Evolutionary conservation across 1,284 basidiomycete genomes (phyloP).

Genomic region (Ceratobasidium sp.): DNA sequence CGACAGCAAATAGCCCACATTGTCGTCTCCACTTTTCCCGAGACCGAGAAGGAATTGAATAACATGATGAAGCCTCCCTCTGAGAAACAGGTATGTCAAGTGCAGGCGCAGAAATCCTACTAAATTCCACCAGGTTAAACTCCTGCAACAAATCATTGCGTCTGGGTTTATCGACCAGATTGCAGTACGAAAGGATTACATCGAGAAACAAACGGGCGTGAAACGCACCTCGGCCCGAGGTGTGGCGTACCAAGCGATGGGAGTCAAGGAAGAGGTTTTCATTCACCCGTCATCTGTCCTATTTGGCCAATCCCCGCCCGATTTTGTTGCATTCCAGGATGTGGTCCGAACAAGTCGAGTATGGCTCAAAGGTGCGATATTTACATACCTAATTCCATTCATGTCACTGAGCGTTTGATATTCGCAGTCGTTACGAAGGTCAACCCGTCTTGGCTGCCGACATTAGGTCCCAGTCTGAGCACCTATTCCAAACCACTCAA

Average conservation of each 20-base stretch:
- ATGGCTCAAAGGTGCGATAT: slow-evolving; percentile 77
- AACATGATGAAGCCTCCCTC: slow-evolving; percentile 73
- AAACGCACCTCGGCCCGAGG: slow-evolving; percentile 79
- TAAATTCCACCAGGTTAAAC: slow-evolving; percentile 70
- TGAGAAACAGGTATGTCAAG: slow-evolving; percentile 68
- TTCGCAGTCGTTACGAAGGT: slow-evolving; percentile 76
- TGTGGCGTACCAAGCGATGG: slow-evolving; percentile 85
- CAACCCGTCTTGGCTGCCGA: slow-evolving; percentile 88
- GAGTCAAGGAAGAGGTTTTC: slow-evolving; percentile 85
- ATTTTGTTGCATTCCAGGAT: slow-evolving; percentile 88
- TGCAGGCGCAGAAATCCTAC: slow-evolving; percentile 29
- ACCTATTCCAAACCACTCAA: slow-evolving; percentile 87
- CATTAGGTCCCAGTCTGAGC: slow-evolving; percentile 81
- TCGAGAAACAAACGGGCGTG: slow-evolving; percentile 66
- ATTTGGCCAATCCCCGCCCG: slow-evolving; percentile 75
- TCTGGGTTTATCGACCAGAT: slow-evolving; percentile 97
- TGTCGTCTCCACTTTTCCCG: slow-evolving; percentile 72
- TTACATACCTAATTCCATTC: slow-evolving; percentile 39
- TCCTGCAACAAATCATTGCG: slow-evolving; percentile 86
- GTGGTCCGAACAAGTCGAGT: slow-evolving; percentile 74
- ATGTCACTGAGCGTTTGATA: not conserved
- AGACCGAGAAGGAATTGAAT: slow-evolving; percentile 62
- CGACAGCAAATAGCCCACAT: slow-evolving; percentile 87
- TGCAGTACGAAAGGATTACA: slow-evolving; percentile 87
- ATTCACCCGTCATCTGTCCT: slow-evolving; percentile 91